These are phyloP conservation scores for Cryptococcus neoformans DNA, from an alignment of 1,284 basidiomycete species.

Conservation along the genomic window DNA sequence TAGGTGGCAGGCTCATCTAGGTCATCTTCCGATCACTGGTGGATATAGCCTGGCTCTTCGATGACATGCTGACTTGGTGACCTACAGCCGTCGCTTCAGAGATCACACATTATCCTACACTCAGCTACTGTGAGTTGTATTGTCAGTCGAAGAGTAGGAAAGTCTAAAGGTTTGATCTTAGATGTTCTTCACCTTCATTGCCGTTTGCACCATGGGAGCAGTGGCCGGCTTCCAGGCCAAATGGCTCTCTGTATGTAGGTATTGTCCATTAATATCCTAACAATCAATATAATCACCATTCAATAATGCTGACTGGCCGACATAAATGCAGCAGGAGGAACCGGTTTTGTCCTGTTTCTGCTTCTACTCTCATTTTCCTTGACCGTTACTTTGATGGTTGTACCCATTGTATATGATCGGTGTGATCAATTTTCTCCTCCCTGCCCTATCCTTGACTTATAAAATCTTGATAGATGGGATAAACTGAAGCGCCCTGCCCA, in stretches of 20 bases:
- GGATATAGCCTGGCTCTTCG: background rate
- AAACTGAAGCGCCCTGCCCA: slow-evolving; percentile 69
- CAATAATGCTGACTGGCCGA: background rate
- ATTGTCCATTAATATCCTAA: background rate
- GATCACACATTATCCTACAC: slow-evolving; percentile 24
- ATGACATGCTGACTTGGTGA: background rate
- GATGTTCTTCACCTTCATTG: slow-evolving; percentile 83
- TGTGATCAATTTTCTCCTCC: slow-evolving; percentile 29
- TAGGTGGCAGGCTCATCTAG: slow-evolving; percentile 10
- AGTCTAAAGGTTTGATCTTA: slow-evolving; percentile 32
- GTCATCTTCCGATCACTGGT: too few species aligned
- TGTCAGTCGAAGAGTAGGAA: background rate
- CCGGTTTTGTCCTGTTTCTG: slow-evolving; percentile 80
- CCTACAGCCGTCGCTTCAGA: slow-evolving; percentile 22
- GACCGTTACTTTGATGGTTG: slow-evolving; percentile 65
- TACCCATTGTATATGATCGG: slow-evolving; percentile 80
- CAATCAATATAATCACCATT: background rate
- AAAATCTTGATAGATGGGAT: slow-evolving; percentile 54
- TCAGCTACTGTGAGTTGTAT: slow-evolving; percentile 18
- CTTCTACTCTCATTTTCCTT: slow-evolving; percentile 69
- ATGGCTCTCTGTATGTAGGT: slow-evolving; percentile 71
- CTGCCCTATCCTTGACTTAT: background rate
- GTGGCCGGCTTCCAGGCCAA: slow-evolving; percentile 81
- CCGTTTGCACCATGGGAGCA: slow-evolving; percentile 81
- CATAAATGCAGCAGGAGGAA: slow-evolving; percentile 64